Evolutionary conservation across 2,329 filamentous ascomycete species (phyloP).

Genomic region (Botrytis hyacinthi): DNA sequence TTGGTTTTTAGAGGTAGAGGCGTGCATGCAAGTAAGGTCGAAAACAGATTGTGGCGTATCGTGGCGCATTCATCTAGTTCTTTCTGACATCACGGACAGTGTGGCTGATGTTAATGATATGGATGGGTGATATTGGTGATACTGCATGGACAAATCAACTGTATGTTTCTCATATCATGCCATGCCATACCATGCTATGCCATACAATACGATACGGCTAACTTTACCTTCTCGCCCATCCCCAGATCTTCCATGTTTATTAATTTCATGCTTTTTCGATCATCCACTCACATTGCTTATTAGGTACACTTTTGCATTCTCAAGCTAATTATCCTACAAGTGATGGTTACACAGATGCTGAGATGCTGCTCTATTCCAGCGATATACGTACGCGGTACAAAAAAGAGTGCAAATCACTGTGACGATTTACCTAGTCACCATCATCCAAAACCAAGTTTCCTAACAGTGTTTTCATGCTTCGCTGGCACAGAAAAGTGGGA

Average conservation of each 20-base stretch:
- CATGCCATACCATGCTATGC: background rate
- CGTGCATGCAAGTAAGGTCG: background rate
- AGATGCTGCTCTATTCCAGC: background rate
- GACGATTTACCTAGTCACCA: background rate
- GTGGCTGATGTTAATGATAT: background rate
- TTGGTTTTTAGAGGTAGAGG: background rate
- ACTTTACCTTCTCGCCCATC: background rate
- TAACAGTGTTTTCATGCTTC: background rate
- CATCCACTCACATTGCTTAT: background rate
- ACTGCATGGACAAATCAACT: background rate
- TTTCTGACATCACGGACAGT: conserved; percentile 10
- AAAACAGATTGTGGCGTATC: background rate
- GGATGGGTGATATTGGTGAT: background rate
- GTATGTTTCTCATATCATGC: background rate
- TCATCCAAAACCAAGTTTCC: background rate
- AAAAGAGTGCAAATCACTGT: background rate
- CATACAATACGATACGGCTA: background rate
- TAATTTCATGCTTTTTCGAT: background rate
- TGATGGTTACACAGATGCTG: background rate
- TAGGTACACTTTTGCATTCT: background rate
- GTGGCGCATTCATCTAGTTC: background rate
- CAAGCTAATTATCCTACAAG: background rate
- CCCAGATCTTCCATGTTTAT: background rate
- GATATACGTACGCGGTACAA: background rate
- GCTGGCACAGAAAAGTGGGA: conserved; percentile 14